These are phyloP conservation scores for Alternaria longipes DNA, from an alignment of 2,329 filamentous ascomycete genomes.

Conservation along the genomic window DNA sequence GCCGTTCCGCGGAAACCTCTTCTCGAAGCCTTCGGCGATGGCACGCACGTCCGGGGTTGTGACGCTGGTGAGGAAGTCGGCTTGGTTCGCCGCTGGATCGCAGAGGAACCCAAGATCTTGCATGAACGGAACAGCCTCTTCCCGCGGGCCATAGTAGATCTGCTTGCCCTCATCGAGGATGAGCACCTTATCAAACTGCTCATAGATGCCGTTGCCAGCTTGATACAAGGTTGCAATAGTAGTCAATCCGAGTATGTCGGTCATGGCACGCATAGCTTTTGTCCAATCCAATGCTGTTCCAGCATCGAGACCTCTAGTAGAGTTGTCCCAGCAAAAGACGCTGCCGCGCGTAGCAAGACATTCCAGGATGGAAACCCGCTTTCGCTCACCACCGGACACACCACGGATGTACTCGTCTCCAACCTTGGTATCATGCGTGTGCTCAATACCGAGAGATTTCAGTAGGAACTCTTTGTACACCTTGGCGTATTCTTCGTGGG, in stretches of 20 bases:
- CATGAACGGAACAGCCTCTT: conserved; percentile 69
- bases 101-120: conserved; percentile 70
- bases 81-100: conserved; percentile 65
- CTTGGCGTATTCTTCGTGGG: conserved; percentile 7
- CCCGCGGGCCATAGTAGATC: conserved; percentile 74
- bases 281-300: conserved; percentile 64
- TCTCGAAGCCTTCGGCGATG: conserved; percentile 50
- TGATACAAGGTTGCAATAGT: conserved; percentile 68
- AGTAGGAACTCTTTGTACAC: too few relatives aligned
- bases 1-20: conserved; percentile 52
- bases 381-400: conserved; percentile 73
- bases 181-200: conserved; percentile 74
- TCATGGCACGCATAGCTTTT: conserved; percentile 60
- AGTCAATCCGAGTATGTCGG: conserved; percentile 59
- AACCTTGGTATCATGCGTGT: conserved; percentile 71
- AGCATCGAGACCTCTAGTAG: conserved; percentile 48
- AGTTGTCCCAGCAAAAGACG: conserved; percentile 62
- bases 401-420: conserved; percentile 73
- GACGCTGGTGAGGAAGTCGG: conserved; percentile 78
- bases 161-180: conserved; percentile 79
- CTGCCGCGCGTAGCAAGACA: conserved; percentile 63
- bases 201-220: conserved; percentile 61
- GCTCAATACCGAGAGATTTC: conserved; percentile 31
- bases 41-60: conserved; percentile 56
- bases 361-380: conserved; percentile 75